Base-by-base conservation (phyloP, 306 rosid species). In the Cucurbita argyrosperma region DNA sequence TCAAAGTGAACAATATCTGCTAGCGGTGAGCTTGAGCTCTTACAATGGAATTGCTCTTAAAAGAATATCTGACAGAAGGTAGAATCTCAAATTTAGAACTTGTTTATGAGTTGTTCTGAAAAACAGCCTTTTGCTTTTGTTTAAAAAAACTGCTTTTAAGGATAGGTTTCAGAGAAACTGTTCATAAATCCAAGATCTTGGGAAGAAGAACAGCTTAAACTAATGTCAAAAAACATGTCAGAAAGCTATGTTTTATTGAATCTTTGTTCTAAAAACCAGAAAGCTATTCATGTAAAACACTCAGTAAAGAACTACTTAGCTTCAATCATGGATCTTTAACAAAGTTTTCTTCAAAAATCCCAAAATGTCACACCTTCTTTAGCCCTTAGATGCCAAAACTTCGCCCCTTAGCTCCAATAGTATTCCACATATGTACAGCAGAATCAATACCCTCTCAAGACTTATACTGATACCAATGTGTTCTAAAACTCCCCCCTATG, bases 371-470 rank as follows among this genome's bases (percentile, higher is more conserved):
- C 70, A 7, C 7, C 30, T 63, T 42, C 37, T 43, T 40, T 65
- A 65, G 71, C 51, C 37, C 37, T 65, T 42, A 19, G 37, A 18
- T 65, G 13, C 52, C 16, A 47, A 46, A 67, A 21, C 14, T 47
- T 23, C 23, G 35, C 55, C n/a, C 35, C 55, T 67, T 26, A 23
- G 23, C 23, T 69, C 57, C 42, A 69, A 26, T 69, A 43, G 43
- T 26, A 47, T 69, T 69, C 56, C 74, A 47, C 55, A 47, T 69
- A 49, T 69, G 57, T 47, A 68, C 74, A 68, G 55, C 42, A 46
- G 38, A 45, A 68, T 68, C 56, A 68, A 12, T 68, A 12, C 73
- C n/a, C n/a, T 68, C 74, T 23, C 43, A 67, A 46, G 73, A 47
- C 18, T 67, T 23, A 47, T 69, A 10, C 45, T 69, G 74, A 69